Percentiles rank a stretch among this genome's conserved stretches.
Conservation (phyloP, 228 moss, liverwort and hornwort genomes). For the Sphagnum magellanicum region DNA sequence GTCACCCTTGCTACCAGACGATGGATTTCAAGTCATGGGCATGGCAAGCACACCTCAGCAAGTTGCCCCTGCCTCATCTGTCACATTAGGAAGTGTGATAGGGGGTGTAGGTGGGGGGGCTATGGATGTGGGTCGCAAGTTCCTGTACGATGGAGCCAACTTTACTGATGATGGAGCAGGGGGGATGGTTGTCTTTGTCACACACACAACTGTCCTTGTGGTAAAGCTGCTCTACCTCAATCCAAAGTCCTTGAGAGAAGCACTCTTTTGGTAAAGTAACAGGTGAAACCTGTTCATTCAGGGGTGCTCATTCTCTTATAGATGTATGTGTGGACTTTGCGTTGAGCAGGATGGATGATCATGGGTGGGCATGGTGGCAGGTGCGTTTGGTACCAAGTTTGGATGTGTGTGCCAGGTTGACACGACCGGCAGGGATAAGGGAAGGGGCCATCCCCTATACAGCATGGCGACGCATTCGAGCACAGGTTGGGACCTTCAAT, state of each 20-base stretch:
- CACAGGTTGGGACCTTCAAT: conserved; percentile 33
- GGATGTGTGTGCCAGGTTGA: conserved; percentile 77
- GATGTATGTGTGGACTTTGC: too few species aligned
- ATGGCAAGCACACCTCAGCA: conserved; percentile 42
- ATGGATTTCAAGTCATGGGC: conserved; percentile 51
- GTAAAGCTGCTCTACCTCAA: conserved; percentile 23
- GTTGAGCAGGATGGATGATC: too few species aligned
- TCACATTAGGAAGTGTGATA: conserved; percentile 80
- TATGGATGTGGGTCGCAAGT: conserved; percentile 92
- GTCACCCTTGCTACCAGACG: conserved; percentile 79
- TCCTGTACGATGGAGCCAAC: conserved; percentile 84
- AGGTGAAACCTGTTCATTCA: too few species aligned
- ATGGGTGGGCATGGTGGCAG: conserved; percentile 18
- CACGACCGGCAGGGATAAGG: conserved; percentile 81
- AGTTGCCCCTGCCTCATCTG: conserved; percentile 48
- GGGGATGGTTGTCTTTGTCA: conserved; percentile 91
- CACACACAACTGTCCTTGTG: conserved; percentile 90
- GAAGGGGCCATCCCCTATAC: conserved; percentile 96
- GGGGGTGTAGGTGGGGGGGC: conserved; percentile 68
- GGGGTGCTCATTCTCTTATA: too few species aligned
- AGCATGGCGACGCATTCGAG: conserved; percentile 90
- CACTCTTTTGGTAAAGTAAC: too few species aligned
- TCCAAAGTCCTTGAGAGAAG: background rate
- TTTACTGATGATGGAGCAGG: conserved; percentile 70
- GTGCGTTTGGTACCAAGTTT: conserved; percentile 73